A percentile compares a stretch with the other conserved stretches of the same genome.
These are phyloP conservation scores for Suhomyces kilbournensis DNA, from an alignment of 805 yeast species.

Conservation along the genomic window DNA sequence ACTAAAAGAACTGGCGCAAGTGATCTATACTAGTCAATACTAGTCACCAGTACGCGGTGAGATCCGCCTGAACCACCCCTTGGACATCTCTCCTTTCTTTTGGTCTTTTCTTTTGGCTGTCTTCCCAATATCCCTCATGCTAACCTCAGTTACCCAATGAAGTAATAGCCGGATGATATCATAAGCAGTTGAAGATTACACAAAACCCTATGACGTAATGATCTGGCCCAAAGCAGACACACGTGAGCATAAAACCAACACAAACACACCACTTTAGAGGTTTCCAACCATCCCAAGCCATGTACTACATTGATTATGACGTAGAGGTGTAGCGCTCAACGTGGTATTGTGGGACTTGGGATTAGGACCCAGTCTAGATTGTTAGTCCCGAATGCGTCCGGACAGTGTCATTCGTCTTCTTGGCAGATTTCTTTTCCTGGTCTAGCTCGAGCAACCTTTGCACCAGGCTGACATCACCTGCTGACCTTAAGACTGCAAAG, in stretches of 20 bases:
- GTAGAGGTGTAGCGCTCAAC: neutral
- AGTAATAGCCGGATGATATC: neutral
- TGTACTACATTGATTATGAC: neutral
- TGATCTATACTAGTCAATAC: neutral
- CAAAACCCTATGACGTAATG: conserved; percentile 3
- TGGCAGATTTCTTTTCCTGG: neutral
- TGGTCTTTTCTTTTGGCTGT: neutral
- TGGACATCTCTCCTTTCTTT: neutral
- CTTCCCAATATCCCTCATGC: neutral
- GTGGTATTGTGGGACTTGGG: neutral
- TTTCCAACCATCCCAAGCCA: neutral
- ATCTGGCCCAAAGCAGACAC: neutral
- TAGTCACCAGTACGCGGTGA: neutral
- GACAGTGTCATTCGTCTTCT: neutral
- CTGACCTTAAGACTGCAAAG: neutral
- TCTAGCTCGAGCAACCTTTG: neutral
- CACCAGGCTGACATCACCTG: neutral
- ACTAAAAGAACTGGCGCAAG: neutral
- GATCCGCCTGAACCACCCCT: neutral
- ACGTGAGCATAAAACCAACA: neutral
- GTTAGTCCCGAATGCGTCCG: neutral
- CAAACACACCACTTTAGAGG: neutral
- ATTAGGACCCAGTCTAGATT: neutral
- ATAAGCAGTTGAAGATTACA: neutral
- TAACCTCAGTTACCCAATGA: neutral